Evolutionary conservation across 306 rosid genomes (phyloP), one percentile per base, ranked within the genome.

Genomic region (Pterocarpus santalinus): DNA sequence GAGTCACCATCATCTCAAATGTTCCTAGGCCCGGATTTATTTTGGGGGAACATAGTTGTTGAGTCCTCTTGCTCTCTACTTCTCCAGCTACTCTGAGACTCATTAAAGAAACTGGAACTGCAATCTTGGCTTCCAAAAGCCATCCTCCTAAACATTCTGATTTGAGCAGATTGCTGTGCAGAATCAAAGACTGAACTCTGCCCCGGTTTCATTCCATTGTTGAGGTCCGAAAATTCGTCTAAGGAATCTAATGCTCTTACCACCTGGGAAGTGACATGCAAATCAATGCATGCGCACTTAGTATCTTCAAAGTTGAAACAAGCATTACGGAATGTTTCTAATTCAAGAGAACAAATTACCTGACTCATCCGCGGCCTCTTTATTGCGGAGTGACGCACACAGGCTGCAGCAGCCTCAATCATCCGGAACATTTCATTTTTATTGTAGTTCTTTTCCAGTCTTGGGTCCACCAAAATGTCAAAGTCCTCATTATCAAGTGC

Each of bases 401-500:
- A 96, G 56, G 97, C 98, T 5, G 97, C 97, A 0, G 99, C 97
- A 17, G 97, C 99, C 79, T 96, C 98, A 0, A 96, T 87, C 99
- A 93, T 92, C 47, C 92, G 89, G 32, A 93, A 85, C 97, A 96
- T 90, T 85, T 93, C 98, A 4, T 17, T 80, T 80, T 76, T 86
- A 1, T 86, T 35, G 11, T 89, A 96, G 64, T 88, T 90, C 67
- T 81, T 86, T 57, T 74, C 99, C 14, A 96, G 90, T 80, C 89
- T 88, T 64, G 90, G 86, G 90, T 96, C 99, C 75, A 76, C 92
- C 87, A 96, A 55, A 43, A 55, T 85, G 14, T 88, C 90, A 32
- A 92, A 92, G 72, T 93, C 84, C 80, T 85, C 89, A 0, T 72
- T 86, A 0, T 93, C 94, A 41, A 96, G 86, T 32, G 92, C 99